Evolutionary conservation across 352 stramenopile species (phyloP).

Genomic region (Phytophthora pistaciae): DNA sequence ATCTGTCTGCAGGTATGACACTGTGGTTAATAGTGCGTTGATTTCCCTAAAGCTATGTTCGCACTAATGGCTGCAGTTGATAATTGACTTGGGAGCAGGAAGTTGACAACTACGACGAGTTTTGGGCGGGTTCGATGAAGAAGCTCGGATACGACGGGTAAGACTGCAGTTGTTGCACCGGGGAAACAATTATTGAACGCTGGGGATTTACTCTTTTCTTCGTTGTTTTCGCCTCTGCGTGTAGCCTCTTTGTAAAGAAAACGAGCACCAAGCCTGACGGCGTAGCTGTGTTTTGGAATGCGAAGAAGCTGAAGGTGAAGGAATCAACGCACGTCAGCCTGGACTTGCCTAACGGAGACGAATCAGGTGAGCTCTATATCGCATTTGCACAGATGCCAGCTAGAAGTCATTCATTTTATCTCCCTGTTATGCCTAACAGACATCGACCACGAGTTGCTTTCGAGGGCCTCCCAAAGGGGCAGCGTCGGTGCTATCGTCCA

Average conservation of each 20-base stretch:
- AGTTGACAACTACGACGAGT: constrained; percentile 80
- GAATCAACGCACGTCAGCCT: constrained; percentile 52
- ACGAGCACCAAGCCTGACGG: constrained; percentile 68
- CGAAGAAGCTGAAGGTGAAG: constrained; percentile 55
- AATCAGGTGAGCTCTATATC: constrained; percentile 48
- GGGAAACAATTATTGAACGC: too few relatives aligned
- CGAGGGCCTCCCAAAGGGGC: constrained; percentile 51
- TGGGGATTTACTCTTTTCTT: background rate
- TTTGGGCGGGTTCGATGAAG: constrained; percentile 71
- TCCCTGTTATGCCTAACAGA: too few relatives aligned
- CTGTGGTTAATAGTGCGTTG: background rate
- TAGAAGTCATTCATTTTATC: too few relatives aligned
- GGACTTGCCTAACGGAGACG: constrained; percentile 60
- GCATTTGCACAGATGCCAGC: background rate
- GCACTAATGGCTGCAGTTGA: background rate
- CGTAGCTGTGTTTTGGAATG: constrained; percentile 79
- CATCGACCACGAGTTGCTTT: constrained; percentile 60
- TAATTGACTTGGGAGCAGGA: constrained; percentile 51
- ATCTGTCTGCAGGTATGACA: constrained; percentile 81
- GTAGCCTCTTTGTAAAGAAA: constrained; percentile 81
- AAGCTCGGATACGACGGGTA: constrained; percentile 74
- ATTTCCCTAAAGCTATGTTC: background rate
- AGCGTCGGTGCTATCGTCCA: constrained; percentile 68
- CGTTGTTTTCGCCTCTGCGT: constrained; percentile 6
- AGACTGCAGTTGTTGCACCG: background rate